Evolutionary conservation across 441 rosid genomes (phyloP).

Genomic region (Mallotus repandus): DNA sequence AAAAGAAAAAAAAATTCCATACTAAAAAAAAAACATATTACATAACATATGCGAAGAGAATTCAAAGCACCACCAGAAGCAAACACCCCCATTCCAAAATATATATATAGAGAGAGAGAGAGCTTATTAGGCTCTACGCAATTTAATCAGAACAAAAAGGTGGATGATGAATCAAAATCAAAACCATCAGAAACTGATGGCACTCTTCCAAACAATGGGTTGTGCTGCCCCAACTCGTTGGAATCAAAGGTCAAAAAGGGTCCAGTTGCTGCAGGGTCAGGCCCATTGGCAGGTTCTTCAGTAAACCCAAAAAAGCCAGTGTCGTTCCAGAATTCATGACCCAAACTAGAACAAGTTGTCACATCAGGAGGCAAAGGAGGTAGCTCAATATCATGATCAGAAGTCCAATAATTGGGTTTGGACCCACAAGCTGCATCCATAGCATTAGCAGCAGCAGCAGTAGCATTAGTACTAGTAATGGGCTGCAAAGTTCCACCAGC

Average conservation of each 20-base stretch:
- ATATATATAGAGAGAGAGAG: too few species aligned
- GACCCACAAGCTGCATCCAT: neutral
- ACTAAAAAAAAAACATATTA: too few species aligned
- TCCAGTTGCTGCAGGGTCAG: neutral
- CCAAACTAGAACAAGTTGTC: slow-evolving; percentile 35
- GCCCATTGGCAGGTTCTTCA: slow-evolving; percentile 19
- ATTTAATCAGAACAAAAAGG: slow-evolving; percentile 30
- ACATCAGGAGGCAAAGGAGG: slow-evolving; percentile 81
- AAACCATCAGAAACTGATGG: slow-evolving; percentile 28
- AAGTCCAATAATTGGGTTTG: slow-evolving; percentile 6
- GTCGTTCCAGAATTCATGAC: slow-evolving; percentile 41
- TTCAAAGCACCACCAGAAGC: too few species aligned
- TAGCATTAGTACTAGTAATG: too few species aligned
- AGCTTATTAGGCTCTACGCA: neutral
- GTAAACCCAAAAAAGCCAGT: slow-evolving; percentile 24
- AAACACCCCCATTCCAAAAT: too few species aligned
- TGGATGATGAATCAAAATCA: slow-evolving; percentile 44
- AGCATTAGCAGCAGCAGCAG: slow-evolving; percentile 2
- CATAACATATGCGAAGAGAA: too few species aligned
- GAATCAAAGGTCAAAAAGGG: slow-evolving; percentile 23
- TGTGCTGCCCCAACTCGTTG: slow-evolving; percentile 28
- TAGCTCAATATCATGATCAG: slow-evolving; percentile 43
- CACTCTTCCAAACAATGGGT: slow-evolving; percentile 25
- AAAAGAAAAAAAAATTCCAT: too few species aligned
- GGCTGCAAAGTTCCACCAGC: slow-evolving; percentile 32